phyloP scores from a whole-genome alignment of 352 stramenopile genomes.

The Phytophthora macrochlamydospora region DNA sequence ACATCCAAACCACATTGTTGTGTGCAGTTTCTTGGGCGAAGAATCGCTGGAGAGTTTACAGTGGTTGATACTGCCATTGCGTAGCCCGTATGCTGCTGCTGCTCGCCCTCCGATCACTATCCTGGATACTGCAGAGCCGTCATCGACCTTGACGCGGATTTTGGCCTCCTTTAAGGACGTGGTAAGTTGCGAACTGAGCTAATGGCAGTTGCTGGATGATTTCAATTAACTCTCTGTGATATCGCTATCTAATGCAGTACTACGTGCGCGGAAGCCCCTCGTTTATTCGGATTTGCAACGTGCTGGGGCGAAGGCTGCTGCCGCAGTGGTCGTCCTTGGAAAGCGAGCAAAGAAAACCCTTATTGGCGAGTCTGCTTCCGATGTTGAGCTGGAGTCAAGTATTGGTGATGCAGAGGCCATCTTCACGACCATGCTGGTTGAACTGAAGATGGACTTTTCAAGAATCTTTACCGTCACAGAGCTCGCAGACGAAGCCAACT shows the following conservation, averaged over 20 bases:
- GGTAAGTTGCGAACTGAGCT: slow-evolving; percentile 39
- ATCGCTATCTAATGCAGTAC: slow-evolving; percentile 47
- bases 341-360: slow-evolving; percentile 58
- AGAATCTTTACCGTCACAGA: slow-evolving; percentile 89
- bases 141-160: slow-evolving; percentile 48
- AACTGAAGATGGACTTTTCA: slow-evolving; percentile 87
- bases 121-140: slow-evolving; percentile 70
- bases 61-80: slow-evolving; percentile 78
- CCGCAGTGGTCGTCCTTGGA: slow-evolving; percentile 80
- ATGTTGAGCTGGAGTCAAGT: slow-evolving; percentile 66
- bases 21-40: slow-evolving; percentile 86
- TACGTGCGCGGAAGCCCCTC: slow-evolving; percentile 82
- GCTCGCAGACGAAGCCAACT: slow-evolving; percentile 82
- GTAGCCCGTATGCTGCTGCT: slow-evolving; percentile 48
- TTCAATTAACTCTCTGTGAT: background rate
- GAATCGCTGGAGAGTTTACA: slow-evolving; percentile 75
- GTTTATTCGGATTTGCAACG: slow-evolving; percentile 82
- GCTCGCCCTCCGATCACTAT: slow-evolving; percentile 80
- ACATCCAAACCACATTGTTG: slow-evolving; percentile 71
- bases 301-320: slow-evolving; percentile 77
- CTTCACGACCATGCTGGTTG: slow-evolving; percentile 86
- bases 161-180: slow-evolving; percentile 67
- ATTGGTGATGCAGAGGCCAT: slow-evolving; percentile 85
- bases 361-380: slow-evolving; percentile 30
- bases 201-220: background rate